These are phyloP conservation scores for Tetrapisispora taiwanensis DNA, from an alignment of 805 yeast species.

Conservation along the genomic window DNA sequence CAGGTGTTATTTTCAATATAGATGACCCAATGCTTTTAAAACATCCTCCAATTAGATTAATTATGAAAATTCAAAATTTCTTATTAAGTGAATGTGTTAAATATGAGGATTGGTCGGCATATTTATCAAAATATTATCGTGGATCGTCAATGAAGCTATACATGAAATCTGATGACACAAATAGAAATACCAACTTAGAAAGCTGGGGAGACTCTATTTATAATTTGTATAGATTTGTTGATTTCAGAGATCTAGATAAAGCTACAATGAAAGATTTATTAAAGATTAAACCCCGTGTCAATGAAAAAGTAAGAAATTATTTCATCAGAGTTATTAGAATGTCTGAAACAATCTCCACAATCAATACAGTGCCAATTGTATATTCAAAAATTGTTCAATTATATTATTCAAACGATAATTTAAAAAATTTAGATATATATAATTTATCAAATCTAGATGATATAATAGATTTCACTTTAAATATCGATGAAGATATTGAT, in stretches of 20 bases:
- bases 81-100: not conserved
- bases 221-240: not conserved
- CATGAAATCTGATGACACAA: not conserved
- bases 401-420: not conserved
- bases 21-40: not conserved
- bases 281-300: not conserved
- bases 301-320: not conserved
- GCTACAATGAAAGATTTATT: not conserved
- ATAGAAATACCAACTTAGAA: not conserved
- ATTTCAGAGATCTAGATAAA: not conserved
- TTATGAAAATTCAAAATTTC: not conserved
- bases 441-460: not conserved
- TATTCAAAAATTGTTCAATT: not conserved
- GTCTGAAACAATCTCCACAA: not conserved
- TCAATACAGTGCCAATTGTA: not conserved
- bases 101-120: constrained; percentile 1
- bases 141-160: not conserved
- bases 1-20: not conserved
- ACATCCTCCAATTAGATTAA: not conserved
- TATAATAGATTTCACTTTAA: not conserved
- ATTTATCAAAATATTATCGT: not conserved
- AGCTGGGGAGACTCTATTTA: not conserved
- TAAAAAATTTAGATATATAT: not conserved
- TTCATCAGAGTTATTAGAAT: not conserved
- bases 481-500: not conserved